These are phyloP conservation scores for Termitomyces sp. DNA, from an alignment of 768 basidiomycete species.

Conservation along the genomic window DNA sequence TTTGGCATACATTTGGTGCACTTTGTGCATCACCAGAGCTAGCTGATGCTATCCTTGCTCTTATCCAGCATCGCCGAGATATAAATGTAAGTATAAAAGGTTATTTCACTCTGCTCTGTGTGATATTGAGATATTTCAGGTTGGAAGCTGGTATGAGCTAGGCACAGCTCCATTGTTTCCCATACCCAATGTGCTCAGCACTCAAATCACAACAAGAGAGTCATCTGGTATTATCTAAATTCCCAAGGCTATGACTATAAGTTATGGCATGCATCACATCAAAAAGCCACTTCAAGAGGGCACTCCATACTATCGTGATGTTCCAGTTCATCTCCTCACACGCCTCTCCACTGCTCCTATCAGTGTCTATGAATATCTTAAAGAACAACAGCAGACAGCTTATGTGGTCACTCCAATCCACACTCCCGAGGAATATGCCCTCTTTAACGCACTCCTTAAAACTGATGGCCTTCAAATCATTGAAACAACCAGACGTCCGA, in stretches of 20 bases:
- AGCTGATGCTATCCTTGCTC: conserved; percentile 15
- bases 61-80: not conserved
- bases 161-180: not conserved
- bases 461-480: not conserved
- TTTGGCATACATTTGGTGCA: conserved; percentile 18
- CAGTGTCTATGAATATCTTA: not conserved
- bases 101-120: too few species aligned
- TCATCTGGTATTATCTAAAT: not conserved
- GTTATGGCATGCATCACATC: not conserved
- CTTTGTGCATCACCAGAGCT: conserved; percentile 18
- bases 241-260: not conserved
- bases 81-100: too few species aligned
- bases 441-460: not conserved
- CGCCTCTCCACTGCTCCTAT: not conserved
- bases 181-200: not conserved
- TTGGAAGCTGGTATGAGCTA: too few species aligned
- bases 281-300: too few species aligned
- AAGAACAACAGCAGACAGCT: not conserved
- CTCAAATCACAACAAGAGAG: not conserved
- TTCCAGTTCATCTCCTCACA: not conserved
- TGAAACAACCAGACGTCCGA: not conserved
- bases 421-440: not conserved
- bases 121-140: too few species aligned
- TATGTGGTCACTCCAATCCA: conserved; percentile 1
- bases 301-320: not conserved